Percentiles rank a stretch among this genome's conserved stretches.
phyloP scores from a whole-genome alignment of 2,329 filamentous ascomycete genomes.

The Diaporthe sp. region DNA sequence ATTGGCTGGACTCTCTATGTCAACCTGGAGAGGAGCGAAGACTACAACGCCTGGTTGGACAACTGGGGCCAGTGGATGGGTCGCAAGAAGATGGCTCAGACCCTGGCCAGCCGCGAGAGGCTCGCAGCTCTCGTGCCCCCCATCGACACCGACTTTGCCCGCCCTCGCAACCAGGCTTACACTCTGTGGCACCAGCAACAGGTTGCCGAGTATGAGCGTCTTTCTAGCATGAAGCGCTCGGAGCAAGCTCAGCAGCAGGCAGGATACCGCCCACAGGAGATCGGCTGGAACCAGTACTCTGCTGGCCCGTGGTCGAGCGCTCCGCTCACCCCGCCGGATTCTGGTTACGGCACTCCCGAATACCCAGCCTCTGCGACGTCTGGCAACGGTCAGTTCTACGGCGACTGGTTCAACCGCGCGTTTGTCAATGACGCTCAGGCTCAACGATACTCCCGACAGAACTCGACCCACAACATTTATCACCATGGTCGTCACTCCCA shows the following conservation, averaged over 20 bases:
- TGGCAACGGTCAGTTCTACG: constrained; percentile 63
- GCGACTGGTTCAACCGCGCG: constrained; percentile 63
- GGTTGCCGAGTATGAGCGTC: constrained; percentile 62
- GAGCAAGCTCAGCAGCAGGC: constrained; percentile 39
- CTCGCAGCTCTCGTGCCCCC: constrained; percentile 59
- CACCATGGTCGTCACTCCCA: constrained; percentile 53
- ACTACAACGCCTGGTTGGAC: constrained; percentile 71
- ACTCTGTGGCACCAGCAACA: constrained; percentile 64
- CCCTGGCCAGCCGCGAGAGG: constrained; percentile 60
- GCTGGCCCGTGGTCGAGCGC: constrained; percentile 49
- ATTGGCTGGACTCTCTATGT: constrained; percentile 90
- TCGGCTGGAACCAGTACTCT: constrained; percentile 55
- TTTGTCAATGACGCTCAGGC: constrained; percentile 51
- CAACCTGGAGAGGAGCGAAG: constrained; percentile 81
- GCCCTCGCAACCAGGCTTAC: constrained; percentile 49
- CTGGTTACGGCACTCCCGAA: constrained; percentile 70
- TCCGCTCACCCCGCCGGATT: constrained; percentile 69
- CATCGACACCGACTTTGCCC: constrained; percentile 54
- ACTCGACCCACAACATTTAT: constrained; percentile 47
- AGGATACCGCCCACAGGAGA: constrained; percentile 57
- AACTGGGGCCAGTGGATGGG: constrained; percentile 69
- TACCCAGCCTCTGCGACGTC: constrained; percentile 66
- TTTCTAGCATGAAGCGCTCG: constrained; percentile 54
- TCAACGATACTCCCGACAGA: constrained; percentile 53
- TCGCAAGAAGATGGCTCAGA: constrained; percentile 64